Base-by-base conservation (phyloP, 257 asterid species). In the Verbascum thapsus region DNA sequence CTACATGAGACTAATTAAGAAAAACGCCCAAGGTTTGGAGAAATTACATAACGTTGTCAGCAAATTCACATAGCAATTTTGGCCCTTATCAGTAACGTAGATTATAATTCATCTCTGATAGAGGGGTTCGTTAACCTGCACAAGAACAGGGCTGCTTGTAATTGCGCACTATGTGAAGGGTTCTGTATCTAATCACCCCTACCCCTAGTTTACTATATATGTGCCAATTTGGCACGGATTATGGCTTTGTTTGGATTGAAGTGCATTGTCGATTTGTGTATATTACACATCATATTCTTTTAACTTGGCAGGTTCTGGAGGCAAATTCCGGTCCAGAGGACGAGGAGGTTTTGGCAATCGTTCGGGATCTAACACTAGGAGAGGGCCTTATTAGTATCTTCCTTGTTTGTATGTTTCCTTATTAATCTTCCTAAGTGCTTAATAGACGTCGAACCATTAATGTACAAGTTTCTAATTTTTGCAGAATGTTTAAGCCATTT, bases 341-440 rank as follows among this genome's bases (percentile, higher is more conserved):
- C 72, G 91, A 30, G 96, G 92, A 11, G 86, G 92, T 7, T 80
- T 72, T 66, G 96, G 94, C 57, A 75, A 81, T 79, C 86, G 91
- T 16, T 64, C 95, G 5, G 95, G 95, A 19, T 80, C 95, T 6
- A 87, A 85, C 75, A 70, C 71, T 7, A 85, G 85, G 32, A 82
- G 81, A 71, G 76, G 84, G 76, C 90, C 83, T 52, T 79, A 76
- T 72, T 87, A 87, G 80, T 42, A 32, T 49, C 53, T 53, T 51
- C 60, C 30, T 7, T 2, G 3, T 2, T 26, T 26, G 2, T 26
- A 26, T 26, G 5, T 26, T 5, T 26, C 32, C 32, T 5, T 26
- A 26, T 26, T n/a, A 1, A 26, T 26, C 32, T 26, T 26, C 32
- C 32, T 5, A 26, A 23, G 32, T 22, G 54, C 34, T 43, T 44